Percentiles rank a stretch among this genome's conserved stretches.
Conservation (phyloP, 1,284 basidiomycete genomes). For the Ganoderma multipileum region DNA sequence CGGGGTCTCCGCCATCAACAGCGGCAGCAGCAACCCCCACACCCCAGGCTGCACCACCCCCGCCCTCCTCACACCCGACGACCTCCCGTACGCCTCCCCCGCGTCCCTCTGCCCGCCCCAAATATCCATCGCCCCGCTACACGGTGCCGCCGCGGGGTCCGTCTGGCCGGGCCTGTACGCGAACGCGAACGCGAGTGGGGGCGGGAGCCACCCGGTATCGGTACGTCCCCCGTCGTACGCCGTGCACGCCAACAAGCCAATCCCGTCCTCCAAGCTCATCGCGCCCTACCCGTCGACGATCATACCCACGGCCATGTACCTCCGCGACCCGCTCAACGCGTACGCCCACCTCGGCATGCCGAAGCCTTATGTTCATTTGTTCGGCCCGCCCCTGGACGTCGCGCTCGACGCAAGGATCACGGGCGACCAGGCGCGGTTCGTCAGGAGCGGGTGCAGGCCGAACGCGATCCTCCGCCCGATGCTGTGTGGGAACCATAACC, state of each 20-base stretch:
- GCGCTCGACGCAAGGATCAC: slow-evolving; percentile 85
- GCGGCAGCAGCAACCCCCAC: slow-evolving; percentile 32
- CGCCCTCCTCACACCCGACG: slow-evolving; percentile 40
- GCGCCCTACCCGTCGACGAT: slow-evolving; percentile 64
- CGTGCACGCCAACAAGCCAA: slow-evolving; percentile 54
- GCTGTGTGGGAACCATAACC: slow-evolving; percentile 56
- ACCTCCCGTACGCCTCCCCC: slow-evolving; percentile 25
- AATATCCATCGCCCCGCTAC: slow-evolving; percentile 40
- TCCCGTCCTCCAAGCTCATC: slow-evolving; percentile 57
- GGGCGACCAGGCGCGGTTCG: slow-evolving; percentile 81
- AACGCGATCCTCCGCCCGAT: slow-evolving; percentile 89
- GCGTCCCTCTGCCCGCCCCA: slow-evolving; percentile 29
- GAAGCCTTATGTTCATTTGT: slow-evolving; percentile 80
- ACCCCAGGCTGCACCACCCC: slow-evolving; percentile 41
- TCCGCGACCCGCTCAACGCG: slow-evolving; percentile 70
- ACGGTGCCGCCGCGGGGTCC: slow-evolving; percentile 42
- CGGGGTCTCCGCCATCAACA: slow-evolving; percentile 68
- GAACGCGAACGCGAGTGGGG: slow-evolving; percentile 44
- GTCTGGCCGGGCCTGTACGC: slow-evolving; percentile 46
- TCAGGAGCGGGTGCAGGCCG: slow-evolving; percentile 86
- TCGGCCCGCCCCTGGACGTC: slow-evolving; percentile 83
- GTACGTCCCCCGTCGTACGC: slow-evolving; percentile 59
- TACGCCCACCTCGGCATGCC: slow-evolving; percentile 78
- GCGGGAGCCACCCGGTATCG: slow-evolving; percentile 46
- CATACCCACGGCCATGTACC: slow-evolving; percentile 66